Evolutionary conservation across 2,329 filamentous ascomycete species (phyloP).

Genomic region (Hansfordia pulvinata): DNA sequence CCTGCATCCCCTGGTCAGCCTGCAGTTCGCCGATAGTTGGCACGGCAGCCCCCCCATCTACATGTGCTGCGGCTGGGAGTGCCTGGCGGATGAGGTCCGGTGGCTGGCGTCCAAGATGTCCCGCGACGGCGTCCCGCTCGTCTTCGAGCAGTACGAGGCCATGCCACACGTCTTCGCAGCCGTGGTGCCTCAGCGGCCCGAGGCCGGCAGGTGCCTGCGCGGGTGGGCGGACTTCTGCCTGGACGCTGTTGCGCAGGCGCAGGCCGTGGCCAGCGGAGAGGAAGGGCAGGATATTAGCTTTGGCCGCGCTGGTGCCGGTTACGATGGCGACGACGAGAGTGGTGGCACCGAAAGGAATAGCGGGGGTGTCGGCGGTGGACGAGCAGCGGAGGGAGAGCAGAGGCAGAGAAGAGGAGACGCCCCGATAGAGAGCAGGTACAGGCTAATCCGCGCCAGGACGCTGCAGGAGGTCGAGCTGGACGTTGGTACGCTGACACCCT

Average conservation of each 20-base stretch:
- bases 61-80: slow-evolving; percentile 57
- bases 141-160: slow-evolving; percentile 61
- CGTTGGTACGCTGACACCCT: slow-evolving; percentile 26
- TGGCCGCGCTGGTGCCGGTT: too few relatives aligned
- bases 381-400: too few relatives aligned
- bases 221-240: slow-evolving; percentile 43
- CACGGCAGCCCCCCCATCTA: slow-evolving; percentile 49
- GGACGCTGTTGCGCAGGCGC: slow-evolving; percentile 20
- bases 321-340: too few relatives aligned
- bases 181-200: slow-evolving; percentile 32
- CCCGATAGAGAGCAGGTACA: slow-evolving; percentile 24
- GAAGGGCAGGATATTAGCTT: too few relatives aligned
- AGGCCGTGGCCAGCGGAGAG: too few relatives aligned
- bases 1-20: slow-evolving; percentile 54
- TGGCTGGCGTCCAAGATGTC: slow-evolving; percentile 44
- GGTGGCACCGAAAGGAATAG: too few relatives aligned
- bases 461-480: slow-evolving; percentile 32
- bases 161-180: slow-evolving; percentile 69
- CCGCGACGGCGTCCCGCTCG: slow-evolving; percentile 42
- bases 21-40: slow-evolving; percentile 48
- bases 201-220: slow-evolving; percentile 35
- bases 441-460: slow-evolving; percentile 33
- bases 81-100: slow-evolving; percentile 53
- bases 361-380: too few relatives aligned
- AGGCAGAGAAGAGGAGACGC: slow-evolving; percentile 7